Conservation (phyloP, 2,329 filamentous ascomycete genomes). For the Fusarium coffeatum region DNA sequence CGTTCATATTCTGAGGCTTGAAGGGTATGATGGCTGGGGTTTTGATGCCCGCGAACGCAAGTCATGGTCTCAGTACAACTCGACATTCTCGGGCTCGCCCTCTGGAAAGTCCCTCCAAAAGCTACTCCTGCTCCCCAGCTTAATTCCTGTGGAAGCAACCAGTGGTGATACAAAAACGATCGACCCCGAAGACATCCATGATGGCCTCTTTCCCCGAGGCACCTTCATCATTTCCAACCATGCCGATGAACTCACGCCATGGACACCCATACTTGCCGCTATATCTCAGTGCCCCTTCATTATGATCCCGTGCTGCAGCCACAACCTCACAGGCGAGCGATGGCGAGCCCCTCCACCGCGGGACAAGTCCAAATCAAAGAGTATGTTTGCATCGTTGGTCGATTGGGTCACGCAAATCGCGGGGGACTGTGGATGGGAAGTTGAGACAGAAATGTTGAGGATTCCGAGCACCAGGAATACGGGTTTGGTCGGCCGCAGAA, state of each 20-base stretch:
- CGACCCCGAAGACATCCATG: constrained; percentile 53
- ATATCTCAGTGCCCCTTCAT: constrained; percentile 84
- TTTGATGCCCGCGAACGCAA: constrained; percentile 90
- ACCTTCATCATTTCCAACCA: constrained; percentile 98
- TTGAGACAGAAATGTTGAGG: constrained; percentile 86
- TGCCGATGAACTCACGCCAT: constrained; percentile 93
- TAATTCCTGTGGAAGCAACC: constrained; percentile 48
- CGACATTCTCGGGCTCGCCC: constrained; percentile 40
- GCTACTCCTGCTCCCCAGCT: constrained; percentile 62
- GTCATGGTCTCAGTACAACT: constrained; percentile 81
- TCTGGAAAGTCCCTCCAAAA: constrained; percentile 55
- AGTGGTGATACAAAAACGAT: constrained; percentile 26
- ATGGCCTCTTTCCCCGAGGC: constrained; percentile 75
- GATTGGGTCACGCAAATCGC: constrained; percentile 80
- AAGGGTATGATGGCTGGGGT: constrained; percentile 88
- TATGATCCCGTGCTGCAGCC: constrained; percentile 94
- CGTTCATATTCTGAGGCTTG: constrained; percentile 81
- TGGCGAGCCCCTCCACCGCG: constrained; percentile 75
- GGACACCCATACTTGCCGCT: constrained; percentile 90
- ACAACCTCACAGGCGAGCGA: constrained; percentile 79
- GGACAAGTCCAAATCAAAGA: constrained; percentile 64
- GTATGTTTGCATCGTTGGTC: constrained; percentile 86
- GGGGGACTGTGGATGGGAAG: constrained; percentile 75
- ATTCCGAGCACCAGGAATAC: constrained; percentile 94
- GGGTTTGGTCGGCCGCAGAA: constrained; percentile 76